Evolutionary conservation across 768 basidiomycete genomes (phyloP).

Genomic region (Podaxis rugospora): DNA sequence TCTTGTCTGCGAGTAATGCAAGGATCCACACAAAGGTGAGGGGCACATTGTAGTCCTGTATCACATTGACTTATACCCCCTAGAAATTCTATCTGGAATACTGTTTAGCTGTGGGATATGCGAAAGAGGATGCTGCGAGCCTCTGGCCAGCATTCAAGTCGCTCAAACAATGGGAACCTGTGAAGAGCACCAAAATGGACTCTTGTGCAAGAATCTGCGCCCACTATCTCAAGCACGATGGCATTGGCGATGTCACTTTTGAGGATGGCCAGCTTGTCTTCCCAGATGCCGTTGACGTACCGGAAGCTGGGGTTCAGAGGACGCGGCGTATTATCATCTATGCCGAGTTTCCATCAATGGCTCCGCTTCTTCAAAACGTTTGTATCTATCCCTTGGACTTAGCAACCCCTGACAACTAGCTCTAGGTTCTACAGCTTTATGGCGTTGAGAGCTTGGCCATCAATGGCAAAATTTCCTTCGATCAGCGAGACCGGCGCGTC

Average conservation of each 20-base stretch:
- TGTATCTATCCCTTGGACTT: neutral
- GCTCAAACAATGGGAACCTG: conserved; percentile 12
- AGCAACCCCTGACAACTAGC: neutral
- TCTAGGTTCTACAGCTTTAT: neutral
- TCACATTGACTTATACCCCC: neutral
- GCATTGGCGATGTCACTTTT: neutral
- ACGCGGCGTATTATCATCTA: neutral
- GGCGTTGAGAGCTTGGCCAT: neutral
- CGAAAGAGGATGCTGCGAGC: neutral
- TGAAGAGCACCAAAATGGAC: conserved; percentile 17
- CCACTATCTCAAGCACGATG: conserved; percentile 3
- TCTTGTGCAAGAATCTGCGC: neutral
- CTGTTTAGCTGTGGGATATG: conserved; percentile 6
- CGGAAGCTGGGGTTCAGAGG: neutral
- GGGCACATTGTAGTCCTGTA: neutral
- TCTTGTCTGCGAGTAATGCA: neutral
- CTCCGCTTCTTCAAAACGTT: neutral
- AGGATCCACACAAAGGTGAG: neutral
- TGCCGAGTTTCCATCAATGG: too few species aligned
- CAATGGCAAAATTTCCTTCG: neutral
- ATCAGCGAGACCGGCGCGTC: neutral
- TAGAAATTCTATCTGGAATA: conserved; percentile 17
- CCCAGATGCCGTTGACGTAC: neutral
- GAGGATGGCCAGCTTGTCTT: neutral
- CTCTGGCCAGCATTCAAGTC: conserved; percentile 11